Base-by-base conservation (phyloP, 2,329 filamentous ascomycete genomes). In the Zopfia rhizophila region DNA sequence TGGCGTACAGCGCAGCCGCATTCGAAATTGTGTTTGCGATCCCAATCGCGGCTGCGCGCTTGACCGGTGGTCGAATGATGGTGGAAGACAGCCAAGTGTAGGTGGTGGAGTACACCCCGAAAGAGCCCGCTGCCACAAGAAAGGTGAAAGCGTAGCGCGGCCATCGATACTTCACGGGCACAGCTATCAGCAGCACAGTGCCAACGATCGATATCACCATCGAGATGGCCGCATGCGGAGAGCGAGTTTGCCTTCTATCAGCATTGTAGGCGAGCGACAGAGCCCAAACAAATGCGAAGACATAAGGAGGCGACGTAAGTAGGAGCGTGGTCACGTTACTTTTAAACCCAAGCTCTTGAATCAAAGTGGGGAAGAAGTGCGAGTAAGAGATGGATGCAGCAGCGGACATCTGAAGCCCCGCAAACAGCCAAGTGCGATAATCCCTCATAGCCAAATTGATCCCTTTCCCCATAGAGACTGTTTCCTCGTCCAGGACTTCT, bases 251-350 rank as follows among this genome's bases (percentile, higher is more conserved):
- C 29, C 23, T 32, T 19, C 23, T 39, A 27, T 46, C 27, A 8
- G 43, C 43, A 12, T 24, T 6, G 3, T 12, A 32, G 3, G 43
- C 43, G 8, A 46, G 17, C 10, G 11, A 16, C 10, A 33, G 22
- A 11, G 35, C 17, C 35, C 42, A 51, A 17, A 86, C 75, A 17
- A 79, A 76, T 65, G 79, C 78, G 59, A 82, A 79, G 38, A 81
- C 58, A 58, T 82, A 82, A 0, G 80, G 80, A 1, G 80, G 79
- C 0, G 79, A 79, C 7, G 78, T 77, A 3, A 82, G 73, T 7
- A 82, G 66, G 12, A 82, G 68, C 0, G 77, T 76, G 36, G 76
- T 65, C 27, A 68, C 75, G 11, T 70, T 51, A 53, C 49, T 61
- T 14, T 36, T 48, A 55, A 75, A 76, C 14, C 71, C 68, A 8